Evolutionary conservation across 768 basidiomycete genomes (phyloP), one percentile per base, ranked within the genome.

Genomic region (Boletus tomentosulus): DNA sequence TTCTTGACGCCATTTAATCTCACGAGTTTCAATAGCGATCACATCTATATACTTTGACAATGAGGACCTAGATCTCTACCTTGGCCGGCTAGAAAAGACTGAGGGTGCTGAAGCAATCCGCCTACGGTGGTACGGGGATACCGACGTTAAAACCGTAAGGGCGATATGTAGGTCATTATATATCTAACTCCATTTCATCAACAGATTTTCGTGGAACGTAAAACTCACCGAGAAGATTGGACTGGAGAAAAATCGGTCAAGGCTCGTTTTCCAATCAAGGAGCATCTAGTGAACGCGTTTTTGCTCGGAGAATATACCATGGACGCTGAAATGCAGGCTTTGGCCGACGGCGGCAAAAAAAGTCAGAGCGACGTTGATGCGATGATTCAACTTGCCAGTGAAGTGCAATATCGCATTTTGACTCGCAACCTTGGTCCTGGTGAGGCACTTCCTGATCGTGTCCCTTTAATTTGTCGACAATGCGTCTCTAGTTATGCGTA

Each of bases 231-330:
- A 51, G 97, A 99, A 71, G 97, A 99, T 66, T 99, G 97, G 97
- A 98, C 96, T 1, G 97, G 97, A 33, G 96, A 99, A 71, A 98
- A 98, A 71, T 94, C 92, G 10, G 95, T 98, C 66, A 99, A 98
- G 72, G 90, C 94, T 13, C 89, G 95, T 11, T 98, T 98, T 74
- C 85, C 91, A 3, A 86, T 99, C 69, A 94, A 96, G 67, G 96
- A 98, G 67, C 84, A 92, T 57, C 83, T 89, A 44, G 86, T 98
- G 61, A 96, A 98, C 65, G 85, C 88, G 15, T 99, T 93, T 76
- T 72, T 97, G 38, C 76, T 79, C 22, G 97, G 97, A 16, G 86
- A 92, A 65, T 88, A 97, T 71, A 96, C 85, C 28, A 88, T 97
- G 79, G 95, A 98, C 65, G 89, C 77, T 38, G 94, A 98, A 61